These are phyloP conservation scores for Pseudopyricularia javanii DNA, from an alignment of 2,329 filamentous ascomycete species.

Conservation along the genomic window DNA sequence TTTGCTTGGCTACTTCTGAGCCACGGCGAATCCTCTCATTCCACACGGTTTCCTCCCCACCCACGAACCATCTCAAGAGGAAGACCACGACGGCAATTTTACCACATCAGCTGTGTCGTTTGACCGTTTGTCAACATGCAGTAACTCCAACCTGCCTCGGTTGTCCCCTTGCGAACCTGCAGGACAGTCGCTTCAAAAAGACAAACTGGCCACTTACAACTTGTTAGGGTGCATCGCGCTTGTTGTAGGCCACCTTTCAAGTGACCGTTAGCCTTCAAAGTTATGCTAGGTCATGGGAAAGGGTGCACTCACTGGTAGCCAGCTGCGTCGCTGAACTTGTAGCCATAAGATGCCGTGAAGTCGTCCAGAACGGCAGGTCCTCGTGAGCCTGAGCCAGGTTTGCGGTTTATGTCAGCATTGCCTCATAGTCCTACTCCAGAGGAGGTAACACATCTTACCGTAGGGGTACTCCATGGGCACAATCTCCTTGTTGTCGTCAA, in stretches of 20 bases:
- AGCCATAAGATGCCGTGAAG: constrained; percentile 95
- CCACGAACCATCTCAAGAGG: not conserved
- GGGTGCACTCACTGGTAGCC: constrained; percentile 54
- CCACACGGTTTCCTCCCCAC: not conserved
- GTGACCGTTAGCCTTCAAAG: not conserved
- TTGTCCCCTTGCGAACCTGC: not conserved
- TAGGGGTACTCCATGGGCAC: constrained; percentile 99
- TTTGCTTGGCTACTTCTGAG: not conserved
- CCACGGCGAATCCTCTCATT: not conserved
- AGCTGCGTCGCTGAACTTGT: constrained; percentile 95
- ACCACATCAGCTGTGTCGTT: not conserved
- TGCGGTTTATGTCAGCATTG: constrained; percentile 2
- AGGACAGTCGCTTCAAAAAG: not conserved
- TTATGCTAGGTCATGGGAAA: not conserved
- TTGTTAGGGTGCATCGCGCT: constrained; percentile 60
- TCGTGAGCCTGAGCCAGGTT: constrained; percentile 60
- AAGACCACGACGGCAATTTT: not conserved
- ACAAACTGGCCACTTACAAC: constrained; percentile 46
- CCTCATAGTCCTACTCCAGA: not conserved
- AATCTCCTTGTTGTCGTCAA: constrained; percentile 99
- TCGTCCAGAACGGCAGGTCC: constrained; percentile 94
- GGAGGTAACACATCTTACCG: constrained; percentile 45
- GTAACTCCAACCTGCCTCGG: not conserved
- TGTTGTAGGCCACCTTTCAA: constrained; percentile 59
- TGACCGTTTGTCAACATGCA: not conserved